Evolutionary conservation across 805 yeast genomes (phyloP), one percentile per base, ranked within the genome.

Genomic region (Monosporozyma solicola): DNA sequence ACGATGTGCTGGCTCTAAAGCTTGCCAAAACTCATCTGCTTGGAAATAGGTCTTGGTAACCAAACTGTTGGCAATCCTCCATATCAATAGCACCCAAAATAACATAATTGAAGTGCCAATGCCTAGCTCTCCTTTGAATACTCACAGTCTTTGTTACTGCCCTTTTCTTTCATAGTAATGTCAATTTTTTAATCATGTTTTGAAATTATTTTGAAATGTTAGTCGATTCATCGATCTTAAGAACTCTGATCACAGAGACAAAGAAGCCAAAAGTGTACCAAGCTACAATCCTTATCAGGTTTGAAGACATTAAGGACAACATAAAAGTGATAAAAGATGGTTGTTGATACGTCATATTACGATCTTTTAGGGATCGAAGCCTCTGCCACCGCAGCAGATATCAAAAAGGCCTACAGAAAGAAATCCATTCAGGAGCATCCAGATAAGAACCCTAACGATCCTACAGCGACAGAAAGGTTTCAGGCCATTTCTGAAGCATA

Each of bases 1-100:
- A 3, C 62, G 53, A 67, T 90, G 96, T 0, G 98, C 99, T 0
- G 97, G 96, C 62, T 94, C 99, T 50, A 94, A 71, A 0, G 91
- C 75, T 69, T 94, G 99, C 82, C 84, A 94, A 69, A 77, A 94
- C 68, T 94, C 99, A 67, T 94, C 99, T 0, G 99, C 92, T 67
- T 94, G 99, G 70, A 94, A 94, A 64, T 82, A 94, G 0, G 98
- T 89, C 52, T 65, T 65, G 5, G 80, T 78, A 1, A 82, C 66
- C 25, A 86, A 63, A 0, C 95, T 80, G 67, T 90, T 89, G 60
- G 79, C 33, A 9, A 84, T 56, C 41, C 96, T 68, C 77, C 52
- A 57, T 0, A 72, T 49, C 2, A 80, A 53, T 5, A 80, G 57
- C 51, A 63, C 62, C 22, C 27, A 20, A 22, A 56, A 41, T 13